A percentile compares a stretch with the other conserved stretches of the same genome.
Evolutionary conservation across 805 yeast species (phyloP).

Genomic region (Metschnikowia orientalis): DNA sequence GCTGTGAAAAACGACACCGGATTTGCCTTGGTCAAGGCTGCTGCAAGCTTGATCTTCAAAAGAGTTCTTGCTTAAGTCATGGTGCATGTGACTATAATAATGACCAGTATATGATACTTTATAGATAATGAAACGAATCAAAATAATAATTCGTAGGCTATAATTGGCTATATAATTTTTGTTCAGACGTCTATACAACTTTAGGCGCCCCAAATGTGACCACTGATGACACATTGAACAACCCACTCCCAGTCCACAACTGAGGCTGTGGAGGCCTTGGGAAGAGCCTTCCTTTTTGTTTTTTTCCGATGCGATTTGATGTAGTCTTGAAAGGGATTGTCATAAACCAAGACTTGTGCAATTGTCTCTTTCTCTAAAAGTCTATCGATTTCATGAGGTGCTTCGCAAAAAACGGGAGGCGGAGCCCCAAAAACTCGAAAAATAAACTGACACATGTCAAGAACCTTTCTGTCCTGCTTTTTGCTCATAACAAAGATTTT

Average conservation of each 20-base stretch:
- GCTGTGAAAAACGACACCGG: conserved; percentile 85
- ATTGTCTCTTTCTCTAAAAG: conserved; percentile 4
- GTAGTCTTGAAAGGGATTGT: conserved; percentile 18
- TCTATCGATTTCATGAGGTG: conserved; percentile 7
- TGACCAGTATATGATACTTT: no score
- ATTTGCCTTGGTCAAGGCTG: conserved; percentile 62
- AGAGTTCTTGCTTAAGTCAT: conserved; percentile 9
- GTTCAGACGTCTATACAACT: conserved; percentile 7
- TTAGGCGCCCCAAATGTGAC: conserved; percentile 28
- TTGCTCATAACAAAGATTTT: conserved; percentile 35
- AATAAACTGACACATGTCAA: conserved; percentile 39
- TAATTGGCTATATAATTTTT: neutral
- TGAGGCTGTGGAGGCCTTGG: conserved; percentile 14
- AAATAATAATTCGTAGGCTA: neutral
- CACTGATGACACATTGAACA: conserved; percentile 54
- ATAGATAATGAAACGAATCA: conserved; percentile 2
- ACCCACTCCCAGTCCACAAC: conserved; percentile 63
- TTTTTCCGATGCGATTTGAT: conserved; percentile 4
- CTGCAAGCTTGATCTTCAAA: conserved; percentile 18
- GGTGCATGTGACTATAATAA: no score
- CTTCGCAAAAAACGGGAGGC: conserved; percentile 12
- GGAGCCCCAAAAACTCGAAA: conserved; percentile 45
- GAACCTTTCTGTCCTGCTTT: conserved; percentile 25
- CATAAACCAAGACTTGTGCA: conserved; percentile 24
- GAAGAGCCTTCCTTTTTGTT: neutral